These are phyloP conservation scores for Trametes villosa DNA, from an alignment of 768 basidiomycete genomes.

Conservation along the genomic window DNA sequence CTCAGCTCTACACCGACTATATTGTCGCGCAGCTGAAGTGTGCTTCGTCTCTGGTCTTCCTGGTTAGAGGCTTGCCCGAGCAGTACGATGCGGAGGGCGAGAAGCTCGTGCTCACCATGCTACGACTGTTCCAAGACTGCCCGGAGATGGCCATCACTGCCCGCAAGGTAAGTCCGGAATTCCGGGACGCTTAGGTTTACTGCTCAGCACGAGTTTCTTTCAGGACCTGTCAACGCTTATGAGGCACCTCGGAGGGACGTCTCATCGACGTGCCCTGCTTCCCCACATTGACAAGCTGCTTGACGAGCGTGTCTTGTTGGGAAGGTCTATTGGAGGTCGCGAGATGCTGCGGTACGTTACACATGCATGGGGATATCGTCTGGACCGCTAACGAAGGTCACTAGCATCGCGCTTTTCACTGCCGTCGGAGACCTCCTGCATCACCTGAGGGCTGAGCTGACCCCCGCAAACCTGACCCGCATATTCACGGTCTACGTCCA, in stretches of 20 bases:
- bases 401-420: conserved; percentile 81
- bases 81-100: conserved; percentile 79
- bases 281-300: conserved; percentile 87
- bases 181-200: neutral
- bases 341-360: conserved; percentile 76
- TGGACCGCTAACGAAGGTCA: neutral
- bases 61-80: conserved; percentile 69
- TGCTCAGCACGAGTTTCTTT: too few relatives aligned
- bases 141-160: conserved; percentile 82
- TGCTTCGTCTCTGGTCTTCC: conserved; percentile 90
- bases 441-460: conserved; percentile 84
- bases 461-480: conserved; percentile 70
- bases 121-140: conserved; percentile 93
- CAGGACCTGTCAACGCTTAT: conserved; percentile 94
- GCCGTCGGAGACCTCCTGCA: conserved; percentile 93
- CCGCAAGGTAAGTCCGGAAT: conserved; percentile 61
- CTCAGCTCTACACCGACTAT: conserved; percentile 77
- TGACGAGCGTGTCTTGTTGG: conserved; percentile 88
- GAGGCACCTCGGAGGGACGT: conserved; percentile 82
- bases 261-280: conserved; percentile 77
- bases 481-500: conserved; percentile 86
- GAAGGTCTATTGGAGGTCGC: conserved; percentile 79
- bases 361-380: neutral
- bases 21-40: conserved; percentile 93
- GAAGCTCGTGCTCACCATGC: conserved; percentile 73